These are phyloP conservation scores for Hibiscus mutabilis DNA, from an alignment of 345 rosid species.

Conservation along the genomic window DNA sequence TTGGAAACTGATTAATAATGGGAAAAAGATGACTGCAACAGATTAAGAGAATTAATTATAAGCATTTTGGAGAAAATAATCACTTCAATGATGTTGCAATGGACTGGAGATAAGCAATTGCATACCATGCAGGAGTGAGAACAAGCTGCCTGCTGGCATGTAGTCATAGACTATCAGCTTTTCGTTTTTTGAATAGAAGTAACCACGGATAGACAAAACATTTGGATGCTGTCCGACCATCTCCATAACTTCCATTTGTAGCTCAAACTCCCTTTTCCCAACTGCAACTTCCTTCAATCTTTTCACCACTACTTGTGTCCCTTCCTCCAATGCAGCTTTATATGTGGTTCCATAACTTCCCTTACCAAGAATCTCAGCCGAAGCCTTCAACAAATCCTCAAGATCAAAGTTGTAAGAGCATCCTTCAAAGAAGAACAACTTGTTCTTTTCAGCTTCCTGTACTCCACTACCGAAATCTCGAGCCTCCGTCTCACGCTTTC, in stretches of 20 bases:
- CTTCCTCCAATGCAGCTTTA: slow-evolving; percentile 68
- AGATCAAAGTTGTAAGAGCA: slow-evolving; percentile 55
- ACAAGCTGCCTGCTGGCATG: slow-evolving; percentile 63
- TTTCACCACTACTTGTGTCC: slow-evolving; percentile 69
- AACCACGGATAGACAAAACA: slow-evolving; percentile 48
- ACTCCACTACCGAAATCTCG: slow-evolving; percentile 78
- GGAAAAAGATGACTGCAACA: not conserved
- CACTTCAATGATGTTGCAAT: no score
- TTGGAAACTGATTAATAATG: slow-evolving; percentile 8
- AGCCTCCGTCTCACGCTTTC: slow-evolving; percentile 23
- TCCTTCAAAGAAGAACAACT: slow-evolving; percentile 64
- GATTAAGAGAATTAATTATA: no score
- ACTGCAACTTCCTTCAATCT: slow-evolving; percentile 69
- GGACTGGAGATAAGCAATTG: not conserved
- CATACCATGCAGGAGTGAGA: slow-evolving; percentile 54
- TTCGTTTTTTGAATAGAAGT: slow-evolving; percentile 54
- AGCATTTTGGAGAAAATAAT: no score
- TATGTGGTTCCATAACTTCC: slow-evolving; percentile 78
- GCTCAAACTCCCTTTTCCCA: slow-evolving; percentile 72
- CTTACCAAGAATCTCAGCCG: slow-evolving; percentile 85
- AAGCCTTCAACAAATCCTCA: slow-evolving; percentile 78
- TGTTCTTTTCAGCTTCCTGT: slow-evolving; percentile 85
- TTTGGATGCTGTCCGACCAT: slow-evolving; percentile 50
- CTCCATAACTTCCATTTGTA: slow-evolving; percentile 65
- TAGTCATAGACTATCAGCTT: slow-evolving; percentile 57